phyloP scores from a whole-genome alignment of 1,139 yeast species.

The Entelexis paramagnoliae region DNA sequence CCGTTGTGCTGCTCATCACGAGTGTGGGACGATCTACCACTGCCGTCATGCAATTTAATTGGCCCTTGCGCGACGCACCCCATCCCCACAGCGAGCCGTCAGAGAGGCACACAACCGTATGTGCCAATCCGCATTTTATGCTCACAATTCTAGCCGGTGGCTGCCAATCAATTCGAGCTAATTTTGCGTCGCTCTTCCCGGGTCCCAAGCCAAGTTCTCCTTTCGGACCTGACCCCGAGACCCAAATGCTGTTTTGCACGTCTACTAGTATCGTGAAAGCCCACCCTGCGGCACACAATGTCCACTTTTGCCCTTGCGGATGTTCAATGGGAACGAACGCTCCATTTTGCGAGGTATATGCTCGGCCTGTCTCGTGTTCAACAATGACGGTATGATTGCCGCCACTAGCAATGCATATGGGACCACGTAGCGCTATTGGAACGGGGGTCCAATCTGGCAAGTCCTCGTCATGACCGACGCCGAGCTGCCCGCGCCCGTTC shows the following conservation, averaged over 20 bases:
- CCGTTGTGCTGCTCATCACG: neutral
- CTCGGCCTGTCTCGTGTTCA: conserved; percentile 24
- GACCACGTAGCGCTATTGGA: conserved; percentile 21
- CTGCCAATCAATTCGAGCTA: neutral
- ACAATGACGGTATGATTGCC: conserved; percentile 77
- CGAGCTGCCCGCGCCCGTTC: conserved; percentile 71
- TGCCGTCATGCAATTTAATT: conserved; percentile 34
- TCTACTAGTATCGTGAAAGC: conserved; percentile 53
- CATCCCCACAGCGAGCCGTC: conserved; percentile 54
- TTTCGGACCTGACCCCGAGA: neutral
- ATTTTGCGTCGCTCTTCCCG: conserved; percentile 53
- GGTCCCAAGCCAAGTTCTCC: conserved; percentile 15
- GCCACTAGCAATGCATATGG: conserved; percentile 44
- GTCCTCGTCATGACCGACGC: conserved; percentile 52
- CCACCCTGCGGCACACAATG: conserved; percentile 56
- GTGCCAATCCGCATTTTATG: conserved; percentile 46
- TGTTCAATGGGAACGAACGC: conserved; percentile 19
- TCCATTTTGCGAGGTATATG: conserved; percentile 3
- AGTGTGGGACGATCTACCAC: conserved; percentile 1
- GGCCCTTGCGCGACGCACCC: conserved; percentile 77
- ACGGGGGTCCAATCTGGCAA: conserved; percentile 31
- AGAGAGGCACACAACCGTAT: conserved; percentile 40
- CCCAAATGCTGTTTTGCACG: conserved; percentile 35
- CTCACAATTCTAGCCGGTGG: conserved; percentile 21
- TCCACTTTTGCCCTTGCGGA: conserved; percentile 21